phyloP scores from a whole-genome alignment of 1,139 yeast species.

The Taphrina pruni region DNA sequence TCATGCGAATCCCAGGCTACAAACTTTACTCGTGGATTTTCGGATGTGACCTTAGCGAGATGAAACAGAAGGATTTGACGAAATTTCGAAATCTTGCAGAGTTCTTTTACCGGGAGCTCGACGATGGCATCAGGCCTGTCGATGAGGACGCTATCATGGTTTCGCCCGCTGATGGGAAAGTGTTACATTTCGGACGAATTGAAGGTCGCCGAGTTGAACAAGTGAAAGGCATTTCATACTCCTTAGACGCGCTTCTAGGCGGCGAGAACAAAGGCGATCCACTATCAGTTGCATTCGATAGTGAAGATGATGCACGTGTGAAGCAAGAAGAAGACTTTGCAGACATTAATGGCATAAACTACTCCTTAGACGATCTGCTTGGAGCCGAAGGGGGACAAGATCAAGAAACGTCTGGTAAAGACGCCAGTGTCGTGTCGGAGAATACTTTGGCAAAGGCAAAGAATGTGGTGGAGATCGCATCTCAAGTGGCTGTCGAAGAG shows the following conservation, averaged over 20 bases:
- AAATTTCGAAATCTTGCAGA: slow-evolving; percentile 82
- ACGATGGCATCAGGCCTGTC: slow-evolving; percentile 80
- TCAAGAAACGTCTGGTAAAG: slow-evolving; percentile 49
- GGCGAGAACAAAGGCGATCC: slow-evolving; percentile 51
- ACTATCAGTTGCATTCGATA: slow-evolving; percentile 45
- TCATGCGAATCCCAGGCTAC: slow-evolving; percentile 86
- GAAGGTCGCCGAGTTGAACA: slow-evolving; percentile 80
- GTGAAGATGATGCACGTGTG: slow-evolving; percentile 45
- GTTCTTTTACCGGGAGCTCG: slow-evolving; percentile 83
- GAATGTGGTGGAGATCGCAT: slow-evolving; percentile 34
- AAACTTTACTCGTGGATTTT: slow-evolving; percentile 76
- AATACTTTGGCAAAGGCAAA: slow-evolving; percentile 15
- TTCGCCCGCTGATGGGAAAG: slow-evolving; percentile 93
- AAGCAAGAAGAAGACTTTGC: slow-evolving; percentile 77
- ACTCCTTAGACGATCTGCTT: slow-evolving; percentile 67
- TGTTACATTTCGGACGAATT: slow-evolving; percentile 82
- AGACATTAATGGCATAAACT: slow-evolving; percentile 72
- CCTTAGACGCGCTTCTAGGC: slow-evolving; percentile 87
- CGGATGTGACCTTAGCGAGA: slow-evolving; percentile 88
- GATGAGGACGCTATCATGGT: slow-evolving; percentile 65
- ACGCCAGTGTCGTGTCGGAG: slow-evolving; percentile 43
- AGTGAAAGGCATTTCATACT: slow-evolving; percentile 94
- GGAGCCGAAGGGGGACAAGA: slow-evolving; percentile 51
- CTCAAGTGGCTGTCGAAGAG: slow-evolving; percentile 33
- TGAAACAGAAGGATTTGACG: slow-evolving; percentile 78